Base-by-base conservation (phyloP, 768 basidiomycete genomes). In the Scleroderma bovista region DNA sequence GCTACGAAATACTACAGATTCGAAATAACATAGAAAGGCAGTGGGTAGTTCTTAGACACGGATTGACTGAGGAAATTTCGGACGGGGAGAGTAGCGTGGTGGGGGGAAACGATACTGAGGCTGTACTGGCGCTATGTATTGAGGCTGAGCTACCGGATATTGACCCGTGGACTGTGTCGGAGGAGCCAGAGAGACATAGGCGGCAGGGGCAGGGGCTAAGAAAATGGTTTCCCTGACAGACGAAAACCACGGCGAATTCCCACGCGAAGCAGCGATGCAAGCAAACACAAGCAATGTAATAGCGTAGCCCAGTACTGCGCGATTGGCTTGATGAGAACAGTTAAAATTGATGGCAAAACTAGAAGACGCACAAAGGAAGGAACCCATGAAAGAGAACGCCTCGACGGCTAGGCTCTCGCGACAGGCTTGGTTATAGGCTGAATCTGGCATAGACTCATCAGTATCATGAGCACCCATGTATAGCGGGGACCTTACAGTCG, bases 341-440 rank as follows among this genome's bases (percentile, higher is more conserved):
- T 19, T 8, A 36, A 46, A 17, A 34, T 26, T 23, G 37, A 12
- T 7, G 19, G 16, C 12, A 12, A 13, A 33, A 45, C n/a, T n/a
- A n/a, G n/a, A 19, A n/a, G 15, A 57, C 67, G 47, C 39, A 71
- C 73, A 19, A 1, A 67, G 47, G 32, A 71, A 51, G 53, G 69
- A 74, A 50, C 55, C 61, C 43, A 74, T 52, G 55, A 67, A 73
- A 12, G 68, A 54, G 51, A 75, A 66, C 2, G 67, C 73, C 40
- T 52, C 59, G 5, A 73, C 50, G 1, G 51, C 71, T 41, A 66
- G 60, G 29, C 52, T 23, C 46, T 73, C 59, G 17, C 53, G 51
- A 47, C 72, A 73, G 34, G 49, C 44, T 29, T 47, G 42, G 26
- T 48, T 48, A 20, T 1, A 0, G 38, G 52, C 34, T 2, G 46